These are phyloP conservation scores for Fusarium chlamydosporum DNA, from an alignment of 2,329 filamentous ascomycete genomes.

Conservation along the genomic window DNA sequence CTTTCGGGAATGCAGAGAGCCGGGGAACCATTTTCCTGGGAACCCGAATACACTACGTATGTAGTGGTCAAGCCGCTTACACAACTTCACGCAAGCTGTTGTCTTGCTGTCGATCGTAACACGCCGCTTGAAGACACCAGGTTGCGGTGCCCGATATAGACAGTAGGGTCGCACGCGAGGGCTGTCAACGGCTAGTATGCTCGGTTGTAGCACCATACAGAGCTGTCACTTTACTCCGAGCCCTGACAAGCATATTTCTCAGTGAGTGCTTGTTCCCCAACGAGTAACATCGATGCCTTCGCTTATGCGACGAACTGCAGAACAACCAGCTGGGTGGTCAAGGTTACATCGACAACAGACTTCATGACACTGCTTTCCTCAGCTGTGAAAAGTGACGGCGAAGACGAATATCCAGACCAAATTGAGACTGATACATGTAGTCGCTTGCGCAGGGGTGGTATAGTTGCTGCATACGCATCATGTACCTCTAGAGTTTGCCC, in stretches of 20 bases:
- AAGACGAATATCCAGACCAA: constrained; percentile 21
- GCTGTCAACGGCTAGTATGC: constrained; percentile 30
- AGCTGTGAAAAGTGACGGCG: constrained; percentile 13
- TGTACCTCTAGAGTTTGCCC: constrained; percentile 7
- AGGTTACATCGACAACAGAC: constrained; percentile 35
- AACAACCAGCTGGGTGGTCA: constrained; percentile 25
- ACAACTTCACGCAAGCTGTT: constrained; percentile 42
- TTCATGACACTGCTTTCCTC: constrained; percentile 17
- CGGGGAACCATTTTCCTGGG: constrained; percentile 41
- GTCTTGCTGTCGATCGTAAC: constrained; percentile 42
- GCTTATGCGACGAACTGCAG: constrained; percentile 13
- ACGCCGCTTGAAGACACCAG: constrained; percentile 34
- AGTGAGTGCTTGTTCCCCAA: constrained; percentile 7
- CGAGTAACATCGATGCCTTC: constrained; percentile 12
- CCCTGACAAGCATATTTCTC: not conserved
- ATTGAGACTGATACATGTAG: constrained; percentile 28
- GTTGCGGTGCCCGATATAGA: constrained; percentile 37
- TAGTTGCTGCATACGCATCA: constrained; percentile 19
- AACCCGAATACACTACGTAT: constrained; percentile 33
- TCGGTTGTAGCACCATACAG: constrained; percentile 29
- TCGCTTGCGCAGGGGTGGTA: constrained; percentile 23
- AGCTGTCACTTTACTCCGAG: constrained; percentile 33
- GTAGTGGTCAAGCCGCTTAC: constrained; percentile 44
- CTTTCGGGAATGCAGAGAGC: constrained; percentile 33
- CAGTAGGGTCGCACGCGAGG: constrained; percentile 32